A percentile compares a stretch with the other conserved stretches of the same genome.
Evolutionary conservation across 169 alveolate genomes (phyloP).

Genomic region (Cryptosporidium sp.): DNA sequence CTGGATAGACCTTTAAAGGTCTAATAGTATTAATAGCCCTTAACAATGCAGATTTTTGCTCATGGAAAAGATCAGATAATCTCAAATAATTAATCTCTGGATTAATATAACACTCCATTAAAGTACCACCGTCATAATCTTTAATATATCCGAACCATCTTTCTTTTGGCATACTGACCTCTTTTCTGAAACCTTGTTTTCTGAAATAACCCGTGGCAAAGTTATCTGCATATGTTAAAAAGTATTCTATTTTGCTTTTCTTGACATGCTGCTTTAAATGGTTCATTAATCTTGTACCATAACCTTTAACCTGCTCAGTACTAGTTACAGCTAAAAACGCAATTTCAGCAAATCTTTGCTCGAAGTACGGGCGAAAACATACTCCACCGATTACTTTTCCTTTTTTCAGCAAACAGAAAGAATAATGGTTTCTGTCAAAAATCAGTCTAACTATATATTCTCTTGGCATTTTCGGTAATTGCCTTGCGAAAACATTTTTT

Average conservation of each 20-base stretch:
- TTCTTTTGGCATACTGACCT: slow-evolving; percentile 94
- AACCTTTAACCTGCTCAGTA: slow-evolving; percentile 97
- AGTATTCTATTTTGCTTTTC: slow-evolving; percentile 92
- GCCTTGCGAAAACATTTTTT: slow-evolving; percentile 95
- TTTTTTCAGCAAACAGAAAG: slow-evolving; percentile 93
- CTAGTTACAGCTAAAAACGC: slow-evolving; percentile 99
- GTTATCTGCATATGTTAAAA: slow-evolving; percentile 96
- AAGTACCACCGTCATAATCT: slow-evolving; percentile 99
- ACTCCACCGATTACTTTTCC: slow-evolving; percentile 98
- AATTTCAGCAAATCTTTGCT: slow-evolving; percentile 96
- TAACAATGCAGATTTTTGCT: slow-evolving; percentile 90
- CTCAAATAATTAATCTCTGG: slow-evolving; percentile 93
- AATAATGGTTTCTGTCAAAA: slow-evolving; percentile 96
- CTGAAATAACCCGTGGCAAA: slow-evolving; percentile 97
- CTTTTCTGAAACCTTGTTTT: slow-evolving; percentile 97
- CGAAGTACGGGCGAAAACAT: slow-evolving; percentile 91
- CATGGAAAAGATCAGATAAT: slow-evolving; percentile 90
- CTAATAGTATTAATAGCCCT: slow-evolving; percentile 87
- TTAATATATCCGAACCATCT: slow-evolving; percentile 98
- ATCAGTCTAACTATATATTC: slow-evolving; percentile 97
- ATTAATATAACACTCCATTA: slow-evolving; percentile 97
- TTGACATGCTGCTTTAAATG: slow-evolving; percentile 95
- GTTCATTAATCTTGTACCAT: slow-evolving; percentile 98
- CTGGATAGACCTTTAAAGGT: slow-evolving; percentile 87
- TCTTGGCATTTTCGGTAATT: slow-evolving; percentile 98